A percentile compares a stretch with the other conserved stretches of the same genome.
Evolutionary conservation across 345 rosid species (phyloP).

Genomic region (Populus tremula): DNA sequence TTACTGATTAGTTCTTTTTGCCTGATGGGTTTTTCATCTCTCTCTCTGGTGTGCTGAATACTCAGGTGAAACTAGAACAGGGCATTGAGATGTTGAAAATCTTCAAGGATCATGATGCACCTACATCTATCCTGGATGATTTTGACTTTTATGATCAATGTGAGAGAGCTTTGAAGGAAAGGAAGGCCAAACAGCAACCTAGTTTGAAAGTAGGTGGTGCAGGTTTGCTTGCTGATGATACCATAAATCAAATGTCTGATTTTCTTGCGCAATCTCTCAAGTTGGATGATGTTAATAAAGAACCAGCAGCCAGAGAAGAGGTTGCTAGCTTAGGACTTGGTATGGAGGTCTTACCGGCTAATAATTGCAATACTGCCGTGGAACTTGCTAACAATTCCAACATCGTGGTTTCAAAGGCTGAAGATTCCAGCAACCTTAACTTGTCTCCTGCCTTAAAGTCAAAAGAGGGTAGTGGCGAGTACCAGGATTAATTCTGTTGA

Average conservation of each 20-base stretch:
- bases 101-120: constrained; percentile 54
- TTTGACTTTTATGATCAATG: constrained; percentile 56
- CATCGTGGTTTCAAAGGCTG: background rate
- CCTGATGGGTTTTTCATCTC: background rate
- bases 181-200: constrained; percentile 36
- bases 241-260: constrained; percentile 42
- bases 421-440: background rate
- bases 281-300: constrained; percentile 18
- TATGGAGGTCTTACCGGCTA: background rate
- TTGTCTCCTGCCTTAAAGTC: background rate
- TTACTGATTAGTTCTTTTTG: background rate
- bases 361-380: background rate
- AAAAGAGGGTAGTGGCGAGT: constrained; percentile 1
- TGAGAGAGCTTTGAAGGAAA: constrained; percentile 48
- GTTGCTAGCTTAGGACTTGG: background rate
- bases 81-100: constrained; percentile 68
- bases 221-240: constrained; percentile 24
- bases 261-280: constrained; percentile 28
- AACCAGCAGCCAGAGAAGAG: background rate
- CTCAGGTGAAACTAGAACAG: constrained; percentile 60
- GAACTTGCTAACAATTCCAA: background rate
- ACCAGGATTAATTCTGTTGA: background rate
- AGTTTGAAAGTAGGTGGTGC: constrained; percentile 18
- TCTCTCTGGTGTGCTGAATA: background rate
- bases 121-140: constrained; percentile 61